phyloP scores from a whole-genome alignment of 768 basidiomycete species.

The Termitomyces sp. region DNA sequence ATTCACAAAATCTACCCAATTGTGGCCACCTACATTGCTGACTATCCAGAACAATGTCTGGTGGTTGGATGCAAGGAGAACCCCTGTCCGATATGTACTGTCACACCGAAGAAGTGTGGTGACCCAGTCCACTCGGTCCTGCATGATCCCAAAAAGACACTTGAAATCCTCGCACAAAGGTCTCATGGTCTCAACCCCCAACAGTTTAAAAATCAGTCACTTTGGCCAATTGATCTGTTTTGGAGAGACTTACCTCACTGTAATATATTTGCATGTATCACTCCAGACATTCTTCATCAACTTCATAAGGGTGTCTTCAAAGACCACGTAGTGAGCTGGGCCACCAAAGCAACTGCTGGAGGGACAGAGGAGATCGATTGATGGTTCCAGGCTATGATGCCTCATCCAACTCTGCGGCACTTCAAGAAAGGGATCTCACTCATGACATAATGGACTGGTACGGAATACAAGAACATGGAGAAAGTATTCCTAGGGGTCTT shows the following conservation, averaged over 20 bases:
- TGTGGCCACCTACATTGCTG: not conserved
- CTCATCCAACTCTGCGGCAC: slow-evolving; percentile 26
- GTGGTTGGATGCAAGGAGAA: slow-evolving; percentile 17
- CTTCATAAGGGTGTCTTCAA: slow-evolving; percentile 48
- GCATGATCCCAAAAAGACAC: not conserved
- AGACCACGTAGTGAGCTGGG: slow-evolving; percentile 40
- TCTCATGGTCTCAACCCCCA: not conserved
- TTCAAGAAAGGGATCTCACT: slow-evolving; percentile 41
- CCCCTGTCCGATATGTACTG: slow-evolving; percentile 27
- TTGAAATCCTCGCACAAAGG: not conserved
- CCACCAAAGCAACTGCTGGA: slow-evolving; percentile 14
- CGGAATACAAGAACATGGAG: slow-evolving; percentile 39
- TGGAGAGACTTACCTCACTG: slow-evolving; percentile 37
- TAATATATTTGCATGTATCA: slow-evolving; percentile 37
- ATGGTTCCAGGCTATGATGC: slow-evolving; percentile 29
- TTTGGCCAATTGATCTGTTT: slow-evolving; percentile 29
- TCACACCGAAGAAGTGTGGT: slow-evolving; percentile 19
- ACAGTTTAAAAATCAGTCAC: slow-evolving; percentile 17
- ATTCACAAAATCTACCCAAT: slow-evolving; percentile 28
- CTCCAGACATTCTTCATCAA: slow-evolving; percentile 44
- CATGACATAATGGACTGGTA: slow-evolving; percentile 40
- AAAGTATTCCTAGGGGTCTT: slow-evolving; percentile 32
- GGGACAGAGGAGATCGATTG: slow-evolving; percentile 29
- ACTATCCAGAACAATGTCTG: not conserved
- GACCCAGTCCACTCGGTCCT: not conserved